A percentile compares a stretch with the other conserved stretches of the same genome.
Evolutionary conservation across 176 grass and related monocot species (phyloP).

Genomic region (Eleusine indica): DNA sequence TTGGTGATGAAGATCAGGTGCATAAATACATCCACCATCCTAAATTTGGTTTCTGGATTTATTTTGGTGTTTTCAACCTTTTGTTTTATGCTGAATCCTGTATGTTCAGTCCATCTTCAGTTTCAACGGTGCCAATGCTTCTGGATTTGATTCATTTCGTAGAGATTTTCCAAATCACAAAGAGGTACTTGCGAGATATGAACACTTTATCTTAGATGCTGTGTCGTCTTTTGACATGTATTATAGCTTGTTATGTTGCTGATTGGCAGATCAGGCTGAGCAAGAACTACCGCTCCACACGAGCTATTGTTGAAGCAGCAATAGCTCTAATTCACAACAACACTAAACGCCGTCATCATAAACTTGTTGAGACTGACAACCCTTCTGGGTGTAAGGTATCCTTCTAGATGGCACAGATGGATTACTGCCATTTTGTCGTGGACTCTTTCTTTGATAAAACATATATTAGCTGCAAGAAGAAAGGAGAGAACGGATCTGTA

Average conservation of each 20-base stretch:
- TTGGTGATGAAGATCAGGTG: constrained; percentile 98
- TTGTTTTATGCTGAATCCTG: constrained; percentile 26
- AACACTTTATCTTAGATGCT: constrained; percentile 17
- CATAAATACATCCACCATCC: constrained; percentile 34
- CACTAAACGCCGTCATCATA: constrained; percentile 58
- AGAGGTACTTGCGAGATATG: constrained; percentile 52
- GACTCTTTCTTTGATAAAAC: not conserved
- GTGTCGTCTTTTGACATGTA: constrained; percentile 1
- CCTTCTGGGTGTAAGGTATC: constrained; percentile 80
- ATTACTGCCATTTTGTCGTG: not conserved
- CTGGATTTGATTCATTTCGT: constrained; percentile 94
- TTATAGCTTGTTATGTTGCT: constrained; percentile 37
- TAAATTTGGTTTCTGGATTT: constrained; percentile 31
- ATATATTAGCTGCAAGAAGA: not conserved
- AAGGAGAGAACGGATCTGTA: too few species aligned
- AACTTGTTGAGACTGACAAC: constrained; percentile 84
- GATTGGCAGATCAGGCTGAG: constrained; percentile 78
- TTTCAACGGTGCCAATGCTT: constrained; percentile 92
- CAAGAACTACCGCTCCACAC: constrained; percentile 91
- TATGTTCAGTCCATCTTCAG: constrained; percentile 94
- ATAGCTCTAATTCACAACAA: constrained; percentile 90
- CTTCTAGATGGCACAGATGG: constrained; percentile 31
- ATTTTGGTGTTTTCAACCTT: constrained; percentile 21
- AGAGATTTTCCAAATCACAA: constrained; percentile 88
- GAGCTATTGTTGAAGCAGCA: constrained; percentile 90